A percentile compares a stretch with the other conserved stretches of the same genome.
Evolutionary conservation across 2,329 filamentous ascomycete genomes (phyloP).

Genomic region (Ophiocordyceps sinensis): DNA sequence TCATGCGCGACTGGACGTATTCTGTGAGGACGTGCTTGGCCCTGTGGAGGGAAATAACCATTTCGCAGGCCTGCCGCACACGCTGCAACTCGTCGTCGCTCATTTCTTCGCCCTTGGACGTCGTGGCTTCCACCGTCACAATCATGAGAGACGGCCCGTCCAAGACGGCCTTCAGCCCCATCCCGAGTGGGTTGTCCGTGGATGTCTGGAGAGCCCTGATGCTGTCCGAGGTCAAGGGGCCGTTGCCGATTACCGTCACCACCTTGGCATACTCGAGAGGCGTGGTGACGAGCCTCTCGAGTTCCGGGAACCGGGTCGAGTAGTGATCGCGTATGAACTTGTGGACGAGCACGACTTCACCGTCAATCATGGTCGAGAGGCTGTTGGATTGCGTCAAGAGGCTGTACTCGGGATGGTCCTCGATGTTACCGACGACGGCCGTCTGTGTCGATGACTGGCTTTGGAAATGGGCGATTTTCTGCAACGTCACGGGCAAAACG

Average conservation of each 20-base stretch:
- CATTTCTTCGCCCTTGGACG: slow-evolving; percentile 69
- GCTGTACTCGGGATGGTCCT: slow-evolving; percentile 85
- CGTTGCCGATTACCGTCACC: slow-evolving; percentile 84
- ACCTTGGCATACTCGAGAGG: slow-evolving; percentile 92
- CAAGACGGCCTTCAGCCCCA: slow-evolving; percentile 64
- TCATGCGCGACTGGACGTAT: slow-evolving; percentile 96
- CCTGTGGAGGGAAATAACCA: slow-evolving; percentile 74
- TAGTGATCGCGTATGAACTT: slow-evolving; percentile 97
- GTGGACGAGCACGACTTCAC: slow-evolving; percentile 83
- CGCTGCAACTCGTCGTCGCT: slow-evolving; percentile 58
- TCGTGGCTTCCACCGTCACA: slow-evolving; percentile 87
- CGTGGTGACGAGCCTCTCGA: slow-evolving; percentile 80
- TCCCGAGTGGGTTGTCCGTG: slow-evolving; percentile 62
- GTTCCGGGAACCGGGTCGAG: slow-evolving; percentile 80
- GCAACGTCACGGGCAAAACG: slow-evolving; percentile 31
- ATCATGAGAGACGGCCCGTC: slow-evolving; percentile 90
- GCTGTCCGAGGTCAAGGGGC: slow-evolving; percentile 65
- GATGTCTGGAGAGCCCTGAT: slow-evolving; percentile 69
- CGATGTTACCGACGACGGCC: slow-evolving; percentile 63
- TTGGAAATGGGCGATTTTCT: slow-evolving; percentile 74
- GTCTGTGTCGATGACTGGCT: slow-evolving; percentile 50
- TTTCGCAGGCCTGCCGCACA: slow-evolving; percentile 67
- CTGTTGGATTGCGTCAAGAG: slow-evolving; percentile 80
- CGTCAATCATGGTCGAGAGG: slow-evolving; percentile 82
- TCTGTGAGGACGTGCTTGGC: slow-evolving; percentile 79